A percentile compares a stretch with the other conserved stretches of the same genome.
Conservation (phyloP, 2,329 filamentous ascomycete species). For the Arthroderma sp. region DNA sequence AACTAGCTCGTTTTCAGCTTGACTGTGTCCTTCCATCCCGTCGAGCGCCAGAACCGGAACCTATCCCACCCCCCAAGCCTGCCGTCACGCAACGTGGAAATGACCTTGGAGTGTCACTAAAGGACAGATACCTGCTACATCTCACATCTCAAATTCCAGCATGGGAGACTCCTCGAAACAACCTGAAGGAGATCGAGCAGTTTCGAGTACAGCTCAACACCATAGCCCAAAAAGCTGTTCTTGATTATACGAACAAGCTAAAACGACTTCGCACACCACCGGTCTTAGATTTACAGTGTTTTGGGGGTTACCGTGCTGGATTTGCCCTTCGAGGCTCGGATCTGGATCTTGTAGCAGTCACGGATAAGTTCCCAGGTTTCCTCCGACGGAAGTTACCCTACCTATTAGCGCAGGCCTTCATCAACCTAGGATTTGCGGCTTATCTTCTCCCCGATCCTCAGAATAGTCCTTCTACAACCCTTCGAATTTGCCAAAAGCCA, state of each 20-base stretch:
- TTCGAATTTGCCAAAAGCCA: conserved; percentile 70
- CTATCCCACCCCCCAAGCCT: neutral
- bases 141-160: conserved; percentile 1
- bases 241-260: neutral
- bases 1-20: conserved; percentile 8
- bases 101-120: neutral
- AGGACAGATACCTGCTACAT: conserved; percentile 4
- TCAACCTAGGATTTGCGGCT: conserved; percentile 60
- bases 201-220: conserved; percentile 3
- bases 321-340: conserved; percentile 82
- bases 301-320: conserved; percentile 71
- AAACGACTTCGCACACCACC: neutral
- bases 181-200: conserved; percentile 3
- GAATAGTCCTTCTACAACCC: conserved; percentile 69
- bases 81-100: neutral
- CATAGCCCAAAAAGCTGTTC: conserved; percentile 1
- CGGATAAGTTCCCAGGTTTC: conserved; percentile 42
- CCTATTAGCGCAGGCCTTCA: conserved; percentile 59
- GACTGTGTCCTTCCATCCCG: neutral
- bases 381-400: conserved; percentile 54
- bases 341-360: conserved; percentile 53
- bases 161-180: conserved; percentile 1
- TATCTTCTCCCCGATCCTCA: conserved; percentile 48
- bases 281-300: conserved; percentile 44
- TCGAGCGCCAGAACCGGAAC: neutral